A percentile compares a stretch with the other conserved stretches of the same genome.
These are phyloP conservation scores for Pythium coloratum DNA, from an alignment of 352 stramenopile genomes.

Conservation along the genomic window DNA sequence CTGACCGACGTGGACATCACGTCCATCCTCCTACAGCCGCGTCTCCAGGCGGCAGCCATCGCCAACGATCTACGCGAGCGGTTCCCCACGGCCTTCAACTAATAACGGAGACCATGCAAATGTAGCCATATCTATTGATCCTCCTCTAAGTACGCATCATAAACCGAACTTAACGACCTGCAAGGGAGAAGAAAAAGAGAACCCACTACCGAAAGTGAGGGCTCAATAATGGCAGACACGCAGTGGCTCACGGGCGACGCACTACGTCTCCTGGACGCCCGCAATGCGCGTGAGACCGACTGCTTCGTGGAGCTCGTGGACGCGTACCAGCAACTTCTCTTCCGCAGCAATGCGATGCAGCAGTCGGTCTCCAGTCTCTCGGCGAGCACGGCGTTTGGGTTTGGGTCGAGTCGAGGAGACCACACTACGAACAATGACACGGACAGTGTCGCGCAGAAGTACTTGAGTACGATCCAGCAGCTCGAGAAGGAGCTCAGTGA, in stretches of 20 bases:
- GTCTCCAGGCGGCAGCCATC: conserved; percentile 43
- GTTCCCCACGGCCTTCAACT: conserved; percentile 15
- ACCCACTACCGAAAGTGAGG: background rate
- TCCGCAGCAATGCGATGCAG: conserved; percentile 32
- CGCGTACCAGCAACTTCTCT: conserved; percentile 72
- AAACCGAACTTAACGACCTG: background rate
- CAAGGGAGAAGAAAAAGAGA: background rate
- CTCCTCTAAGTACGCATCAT: background rate
- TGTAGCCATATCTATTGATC: conserved; percentile 8
- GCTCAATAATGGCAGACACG: background rate
- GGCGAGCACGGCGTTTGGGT: conserved; percentile 18
- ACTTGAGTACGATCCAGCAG: conserved; percentile 63
- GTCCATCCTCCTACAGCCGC: conserved; percentile 39
- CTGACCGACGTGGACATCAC: conserved; percentile 38
- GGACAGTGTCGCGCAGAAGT: conserved; percentile 39
- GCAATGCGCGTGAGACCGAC: conserved; percentile 63
- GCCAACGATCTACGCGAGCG: conserved; percentile 43
- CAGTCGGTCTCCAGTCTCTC: conserved; percentile 21
- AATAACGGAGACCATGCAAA: background rate
- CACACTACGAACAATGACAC: conserved; percentile 25
- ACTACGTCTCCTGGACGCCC: conserved; percentile 56
- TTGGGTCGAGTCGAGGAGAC: conserved; percentile 1
- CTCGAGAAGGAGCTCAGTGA: conserved; percentile 70
- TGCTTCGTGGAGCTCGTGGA: conserved; percentile 57
- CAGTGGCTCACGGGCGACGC: conserved; percentile 40